Base-by-base conservation (phyloP, 169 alveolate genomes). In the Eimeria maxima region DNA sequence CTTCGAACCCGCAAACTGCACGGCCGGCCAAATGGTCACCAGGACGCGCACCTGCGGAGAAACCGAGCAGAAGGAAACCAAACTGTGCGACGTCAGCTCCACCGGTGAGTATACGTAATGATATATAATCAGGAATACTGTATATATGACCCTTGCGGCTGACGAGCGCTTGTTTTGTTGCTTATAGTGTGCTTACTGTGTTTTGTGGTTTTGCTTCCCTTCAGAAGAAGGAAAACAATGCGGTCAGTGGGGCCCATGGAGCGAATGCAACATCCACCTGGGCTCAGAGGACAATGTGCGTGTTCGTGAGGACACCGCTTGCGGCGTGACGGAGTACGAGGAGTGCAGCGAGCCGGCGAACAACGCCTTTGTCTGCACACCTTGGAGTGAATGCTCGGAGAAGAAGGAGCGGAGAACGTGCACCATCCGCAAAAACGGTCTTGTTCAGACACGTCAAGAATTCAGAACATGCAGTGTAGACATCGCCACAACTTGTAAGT, bases 1-100 rank as follows among this genome's bases (percentile, higher is more conserved):
- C 67, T 78, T 44, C 69, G 89, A 78, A 53, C 89, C 89, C 16
- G 69, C 67, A 2, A 50, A 38, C 20, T 78, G 89, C 89, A 44
- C n/a, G 6, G 44, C 89, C 6, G 89, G 89, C 69, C n/a, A 78
- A 50, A 5, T 50, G 47, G 67, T 78, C 38, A 78, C 89, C 22
- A 18, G 89, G n/a, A 78, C 65, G 24, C 29, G 89, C 5, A 22
- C 8, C 22, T 78, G 89, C 89, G 55, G 29, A 42, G 89, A 27
- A 10, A 42, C 14, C 24, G 65, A 78, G 42, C 89, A 78, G 89
- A 78, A 18, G 14, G 89, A 78, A 78, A 78, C 89, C 27, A 14
- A n/a, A 33, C 84, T 73, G 27, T 73, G 84, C 84, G 38, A 73
- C 53, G 42, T 65, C 74, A 65, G 74, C 74, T 0, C 38, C 38